A percentile compares a stretch with the other conserved stretches of the same genome.
Conservation (phyloP, 169 alveolate species). For the Theileria equi region DNA sequence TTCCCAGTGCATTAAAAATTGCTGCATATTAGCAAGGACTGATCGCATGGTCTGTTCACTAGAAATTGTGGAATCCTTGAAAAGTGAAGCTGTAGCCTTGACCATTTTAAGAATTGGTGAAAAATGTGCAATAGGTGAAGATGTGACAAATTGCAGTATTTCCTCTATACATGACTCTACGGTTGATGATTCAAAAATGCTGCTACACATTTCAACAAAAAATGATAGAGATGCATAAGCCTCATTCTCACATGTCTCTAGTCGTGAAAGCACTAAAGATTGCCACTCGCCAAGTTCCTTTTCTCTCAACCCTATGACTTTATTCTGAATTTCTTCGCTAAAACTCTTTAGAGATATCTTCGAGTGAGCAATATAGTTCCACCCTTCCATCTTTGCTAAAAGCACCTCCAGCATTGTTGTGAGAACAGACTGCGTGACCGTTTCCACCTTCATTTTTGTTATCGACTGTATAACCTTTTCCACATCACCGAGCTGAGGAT, state of each 20-base stretch:
- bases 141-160: slow-evolving; percentile 4
- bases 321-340: background rate
- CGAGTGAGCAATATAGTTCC: slow-evolving; percentile 39
- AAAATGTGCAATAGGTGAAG: slow-evolving; percentile 35
- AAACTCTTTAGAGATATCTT: slow-evolving; percentile 20
- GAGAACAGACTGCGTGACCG: slow-evolving; percentile 10
- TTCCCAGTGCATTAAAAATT: slow-evolving; percentile 19
- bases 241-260: slow-evolving; percentile 2
- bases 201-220: slow-evolving; percentile 42
- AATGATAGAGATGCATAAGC: slow-evolving; percentile 14
- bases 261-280: slow-evolving; percentile 5
- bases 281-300: slow-evolving; percentile 42
- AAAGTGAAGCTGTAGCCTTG: slow-evolving; percentile 2
- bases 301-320: slow-evolving; percentile 23
- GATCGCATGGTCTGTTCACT: slow-evolving; percentile 12
- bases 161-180: slow-evolving; percentile 5
- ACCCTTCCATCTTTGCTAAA: slow-evolving; percentile 32
- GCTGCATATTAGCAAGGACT: slow-evolving; percentile 2
- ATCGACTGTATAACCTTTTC: slow-evolving; percentile 12
- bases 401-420: no score
- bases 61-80: slow-evolving; percentile 3
- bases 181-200: slow-evolving; percentile 9
- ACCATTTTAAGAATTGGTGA: slow-evolving; percentile 22
- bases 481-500: slow-evolving; percentile 25
- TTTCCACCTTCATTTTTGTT: slow-evolving; percentile 9